Conservation (phyloP, 495 filamentous ascomycete genomes). For the Tuber melanosporum region DNA sequence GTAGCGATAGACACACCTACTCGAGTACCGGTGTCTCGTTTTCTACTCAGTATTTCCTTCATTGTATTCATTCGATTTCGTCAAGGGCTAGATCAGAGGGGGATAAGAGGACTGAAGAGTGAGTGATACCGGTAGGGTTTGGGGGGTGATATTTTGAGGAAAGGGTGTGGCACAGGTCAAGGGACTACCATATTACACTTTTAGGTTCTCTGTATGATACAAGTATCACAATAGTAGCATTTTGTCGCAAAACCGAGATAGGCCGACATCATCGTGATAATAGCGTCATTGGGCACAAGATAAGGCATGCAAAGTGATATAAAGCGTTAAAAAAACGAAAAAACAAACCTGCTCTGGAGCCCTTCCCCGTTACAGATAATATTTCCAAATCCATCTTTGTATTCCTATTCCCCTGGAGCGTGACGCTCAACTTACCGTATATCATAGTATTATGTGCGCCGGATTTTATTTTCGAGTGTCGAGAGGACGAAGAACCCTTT, state of each 20-base stretch:
- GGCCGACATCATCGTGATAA: background rate
- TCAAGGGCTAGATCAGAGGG: background rate
- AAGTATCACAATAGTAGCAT: background rate
- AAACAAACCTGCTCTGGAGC: conserved; percentile 9
- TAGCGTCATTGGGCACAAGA: background rate
- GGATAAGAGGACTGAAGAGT: background rate
- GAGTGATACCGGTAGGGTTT: background rate
- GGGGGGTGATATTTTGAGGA: background rate
- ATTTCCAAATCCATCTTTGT: conserved; percentile 17
- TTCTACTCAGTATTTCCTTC: background rate
- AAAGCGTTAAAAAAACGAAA: background rate
- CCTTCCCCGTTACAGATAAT: conserved; percentile 21
- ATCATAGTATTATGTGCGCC: background rate
- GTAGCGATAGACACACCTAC: background rate
- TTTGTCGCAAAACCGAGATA: background rate
- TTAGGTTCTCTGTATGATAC: background rate
- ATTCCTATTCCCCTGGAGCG: background rate
- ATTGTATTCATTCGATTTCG: background rate
- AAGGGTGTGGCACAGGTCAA: background rate
- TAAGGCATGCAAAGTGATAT: background rate
- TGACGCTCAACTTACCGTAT: background rate
- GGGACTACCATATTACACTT: background rate
- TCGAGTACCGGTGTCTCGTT: background rate
- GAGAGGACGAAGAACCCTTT: background rate
- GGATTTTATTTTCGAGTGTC: background rate